Evolutionary conservation across 352 stramenopile species (phyloP).

Genomic region (Phytophthora pisi): DNA sequence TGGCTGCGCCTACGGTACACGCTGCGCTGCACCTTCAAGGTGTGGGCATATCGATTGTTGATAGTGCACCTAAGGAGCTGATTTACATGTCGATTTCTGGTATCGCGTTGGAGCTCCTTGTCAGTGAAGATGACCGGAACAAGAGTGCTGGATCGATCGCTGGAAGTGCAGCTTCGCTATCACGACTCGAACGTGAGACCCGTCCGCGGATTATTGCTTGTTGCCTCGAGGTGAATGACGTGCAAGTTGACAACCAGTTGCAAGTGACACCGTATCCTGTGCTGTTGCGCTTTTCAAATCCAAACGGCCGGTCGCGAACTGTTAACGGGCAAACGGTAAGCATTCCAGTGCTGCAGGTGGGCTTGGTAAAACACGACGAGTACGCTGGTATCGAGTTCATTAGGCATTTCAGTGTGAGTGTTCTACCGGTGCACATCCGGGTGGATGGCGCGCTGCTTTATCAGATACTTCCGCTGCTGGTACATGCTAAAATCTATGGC

Average conservation of each 20-base stretch:
- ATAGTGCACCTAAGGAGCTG: constrained; percentile 76
- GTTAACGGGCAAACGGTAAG: constrained; percentile 59
- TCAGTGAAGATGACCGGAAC: constrained; percentile 51
- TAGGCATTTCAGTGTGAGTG: constrained; percentile 73
- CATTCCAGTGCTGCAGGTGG: constrained; percentile 75
- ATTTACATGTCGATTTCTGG: constrained; percentile 78
- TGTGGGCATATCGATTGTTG: constrained; percentile 79
- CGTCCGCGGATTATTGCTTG: constrained; percentile 61
- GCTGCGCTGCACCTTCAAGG: constrained; percentile 64
- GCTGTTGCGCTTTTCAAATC: constrained; percentile 82
- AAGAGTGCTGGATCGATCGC: constrained; percentile 48
- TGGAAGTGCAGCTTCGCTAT: constrained; percentile 48
- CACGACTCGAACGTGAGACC: constrained; percentile 62
- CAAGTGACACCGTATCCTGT: constrained; percentile 84
- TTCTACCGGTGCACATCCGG: constrained; percentile 79
- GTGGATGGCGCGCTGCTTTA: constrained; percentile 85
- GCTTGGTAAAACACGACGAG: constrained; percentile 85
- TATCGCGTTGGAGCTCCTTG: constrained; percentile 64
- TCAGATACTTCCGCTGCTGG: constrained; percentile 70
- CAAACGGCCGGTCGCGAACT: constrained; percentile 48
- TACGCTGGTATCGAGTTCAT: constrained; percentile 90
- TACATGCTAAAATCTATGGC: constrained; percentile 57
- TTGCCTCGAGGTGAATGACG: constrained; percentile 73
- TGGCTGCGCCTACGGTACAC: constrained; percentile 58
- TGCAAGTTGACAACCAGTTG: constrained; percentile 91